These are phyloP conservation scores for Ailanthus altissimus DNA, from an alignment of 345 rosid species.

Conservation along the genomic window DNA sequence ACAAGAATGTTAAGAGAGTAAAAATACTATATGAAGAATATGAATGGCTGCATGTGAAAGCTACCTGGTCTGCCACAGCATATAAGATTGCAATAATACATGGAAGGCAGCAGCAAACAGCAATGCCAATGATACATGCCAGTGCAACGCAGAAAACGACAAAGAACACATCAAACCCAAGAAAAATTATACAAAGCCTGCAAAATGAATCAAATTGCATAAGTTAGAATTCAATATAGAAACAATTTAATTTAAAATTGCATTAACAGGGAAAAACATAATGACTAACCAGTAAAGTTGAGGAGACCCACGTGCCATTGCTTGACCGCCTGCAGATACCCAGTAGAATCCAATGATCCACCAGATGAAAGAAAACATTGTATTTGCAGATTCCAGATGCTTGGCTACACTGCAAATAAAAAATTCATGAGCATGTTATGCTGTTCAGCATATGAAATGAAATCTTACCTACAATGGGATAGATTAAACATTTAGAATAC, in stretches of 20 bases:
- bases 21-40: neutral
- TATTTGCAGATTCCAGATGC: slow-evolving; percentile 94
- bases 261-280: neutral
- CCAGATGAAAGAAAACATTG: slow-evolving; percentile 98
- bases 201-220: slow-evolving; percentile 26
- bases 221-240: slow-evolving; percentile 24
- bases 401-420: slow-evolving; percentile 57
- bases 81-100: slow-evolving; percentile 95
- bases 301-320: slow-evolving; percentile 64
- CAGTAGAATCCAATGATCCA: slow-evolving; percentile 99
- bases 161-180: slow-evolving; percentile 96
- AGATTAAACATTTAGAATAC: neutral
- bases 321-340: slow-evolving; percentile 93
- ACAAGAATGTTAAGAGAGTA: neutral
- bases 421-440: slow-evolving; percentile 15
- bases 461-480: neutral
- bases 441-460: neutral
- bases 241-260: neutral
- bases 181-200: slow-evolving; percentile 93
- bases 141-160: slow-evolving; percentile 93
- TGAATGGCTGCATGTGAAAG: slow-evolving; percentile 15
- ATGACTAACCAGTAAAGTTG: slow-evolving; percentile 84
- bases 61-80: slow-evolving; percentile 95
- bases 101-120: slow-evolving; percentile 98
- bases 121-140: slow-evolving; percentile 93